Conservation (phyloP, 1,284 basidiomycete species). For the Ganoderma sp. region DNA sequence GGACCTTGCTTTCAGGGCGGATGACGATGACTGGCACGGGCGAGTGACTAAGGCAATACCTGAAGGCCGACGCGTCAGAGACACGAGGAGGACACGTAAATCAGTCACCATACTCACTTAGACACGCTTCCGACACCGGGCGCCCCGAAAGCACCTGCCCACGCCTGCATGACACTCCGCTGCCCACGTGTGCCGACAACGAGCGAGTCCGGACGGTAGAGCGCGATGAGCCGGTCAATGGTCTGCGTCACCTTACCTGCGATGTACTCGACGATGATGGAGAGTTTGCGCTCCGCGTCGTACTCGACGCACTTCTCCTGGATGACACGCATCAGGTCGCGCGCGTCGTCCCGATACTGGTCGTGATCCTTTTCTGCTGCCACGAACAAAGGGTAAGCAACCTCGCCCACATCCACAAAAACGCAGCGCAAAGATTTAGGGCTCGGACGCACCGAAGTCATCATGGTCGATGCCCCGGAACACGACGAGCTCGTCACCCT, state of each 20-base stretch:
- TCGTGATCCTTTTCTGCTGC: constrained; percentile 78
- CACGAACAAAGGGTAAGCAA: neutral
- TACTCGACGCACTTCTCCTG: constrained; percentile 84
- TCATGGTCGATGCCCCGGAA: constrained; percentile 90
- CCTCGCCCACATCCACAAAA: neutral
- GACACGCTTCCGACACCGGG: constrained; percentile 69
- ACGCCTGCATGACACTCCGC: constrained; percentile 60
- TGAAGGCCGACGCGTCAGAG: constrained; percentile 36
- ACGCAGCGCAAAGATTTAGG: neutral
- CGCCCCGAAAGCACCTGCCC: constrained; percentile 62
- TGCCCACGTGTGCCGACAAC: constrained; percentile 91
- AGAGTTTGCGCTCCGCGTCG: constrained; percentile 83
- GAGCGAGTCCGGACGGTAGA: constrained; percentile 94
- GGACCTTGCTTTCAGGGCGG: constrained; percentile 85
- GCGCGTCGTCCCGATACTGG: constrained; percentile 86
- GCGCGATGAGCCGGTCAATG: constrained; percentile 90
- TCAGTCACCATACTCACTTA: constrained; percentile 48
- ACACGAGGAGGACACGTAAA: constrained; percentile 6
- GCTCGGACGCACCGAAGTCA: constrained; percentile 60
- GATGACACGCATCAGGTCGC: constrained; percentile 81
- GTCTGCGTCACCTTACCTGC: constrained; percentile 90
- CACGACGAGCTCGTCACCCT: constrained; percentile 94
- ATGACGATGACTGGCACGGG: constrained; percentile 94
- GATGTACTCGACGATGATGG: constrained; percentile 93
- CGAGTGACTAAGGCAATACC: constrained; percentile 87